A percentile compares a stretch with the other conserved stretches of the same genome.
These are phyloP conservation scores for Leishmania tropica DNA, from an alignment of 208 protist species.

Conservation along the genomic window DNA sequence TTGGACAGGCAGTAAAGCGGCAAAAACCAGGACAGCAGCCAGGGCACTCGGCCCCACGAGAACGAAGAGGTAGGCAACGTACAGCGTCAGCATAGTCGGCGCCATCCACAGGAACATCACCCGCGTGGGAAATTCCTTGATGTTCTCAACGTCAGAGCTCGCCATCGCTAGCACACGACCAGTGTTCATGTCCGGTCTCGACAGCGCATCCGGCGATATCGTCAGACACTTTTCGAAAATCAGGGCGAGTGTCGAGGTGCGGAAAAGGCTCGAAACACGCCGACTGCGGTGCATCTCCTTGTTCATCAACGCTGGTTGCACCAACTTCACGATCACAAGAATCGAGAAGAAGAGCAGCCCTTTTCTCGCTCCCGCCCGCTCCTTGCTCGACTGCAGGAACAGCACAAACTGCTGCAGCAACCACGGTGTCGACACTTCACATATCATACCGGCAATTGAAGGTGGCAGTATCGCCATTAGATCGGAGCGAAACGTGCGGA, in stretches of 20 bases:
- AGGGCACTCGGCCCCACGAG: conserved; percentile 76
- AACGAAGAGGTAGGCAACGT: conserved; percentile 48
- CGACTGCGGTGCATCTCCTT: conserved; percentile 44
- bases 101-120: conserved; percentile 48
- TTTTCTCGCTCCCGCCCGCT: conserved; percentile 15
- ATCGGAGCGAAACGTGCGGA: conserved; percentile 32
- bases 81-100: conserved; percentile 71
- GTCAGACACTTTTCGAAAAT: conserved; percentile 87
- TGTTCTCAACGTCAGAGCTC: conserved; percentile 73
- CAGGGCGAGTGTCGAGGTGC: conserved; percentile 56
- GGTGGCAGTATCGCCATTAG: conserved; percentile 32
- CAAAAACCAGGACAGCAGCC: conserved; percentile 62
- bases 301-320: conserved; percentile 41
- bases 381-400: conserved; percentile 28
- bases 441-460: conserved; percentile 49
- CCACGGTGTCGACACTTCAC: conserved; percentile 51
- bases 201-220: conserved; percentile 40
- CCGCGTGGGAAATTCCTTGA: conserved; percentile 40
- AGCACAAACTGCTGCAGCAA: conserved; percentile 64
- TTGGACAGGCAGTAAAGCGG: conserved; percentile 71
- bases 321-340: conserved; percentile 29
- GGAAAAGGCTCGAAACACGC: conserved; percentile 47
- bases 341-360: conserved; percentile 28
- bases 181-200: conserved; percentile 72
- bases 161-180: conserved; percentile 90